Evolutionary conservation across 169 alveolate genomes (phyloP).

Genomic region (Eimeria maxima): DNA sequence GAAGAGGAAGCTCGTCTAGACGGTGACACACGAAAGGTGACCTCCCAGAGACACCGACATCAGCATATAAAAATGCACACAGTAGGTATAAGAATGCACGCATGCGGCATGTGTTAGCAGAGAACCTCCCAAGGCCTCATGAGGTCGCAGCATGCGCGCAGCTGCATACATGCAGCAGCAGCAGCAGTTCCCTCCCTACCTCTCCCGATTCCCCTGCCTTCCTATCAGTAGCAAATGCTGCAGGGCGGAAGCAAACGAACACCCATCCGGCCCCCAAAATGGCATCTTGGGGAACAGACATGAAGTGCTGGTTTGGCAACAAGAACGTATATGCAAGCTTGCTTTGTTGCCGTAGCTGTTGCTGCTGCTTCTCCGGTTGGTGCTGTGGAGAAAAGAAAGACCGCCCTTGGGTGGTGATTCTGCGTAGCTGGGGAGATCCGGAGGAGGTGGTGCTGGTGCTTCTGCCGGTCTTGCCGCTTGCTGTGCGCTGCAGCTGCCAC

Average conservation of each 20-base stretch:
- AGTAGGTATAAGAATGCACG: too few species aligned
- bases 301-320: slow-evolving; percentile 73
- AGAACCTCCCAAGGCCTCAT: not conserved
- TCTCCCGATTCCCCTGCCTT: not conserved
- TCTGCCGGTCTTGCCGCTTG: not conserved
- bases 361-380: slow-evolving; percentile 8
- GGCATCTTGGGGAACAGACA: slow-evolving; percentile 81
- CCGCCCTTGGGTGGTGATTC: not conserved
- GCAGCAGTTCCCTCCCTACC: not conserved
- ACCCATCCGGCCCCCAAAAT: slow-evolving; percentile 82
- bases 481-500: slow-evolving; percentile 51
- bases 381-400: not conserved
- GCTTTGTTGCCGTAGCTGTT: slow-evolving; percentile 18
- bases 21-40: not conserved
- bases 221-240: slow-evolving; percentile 66
- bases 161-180: not conserved
- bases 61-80: not conserved
- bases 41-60: not conserved
- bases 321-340: slow-evolving; percentile 64
- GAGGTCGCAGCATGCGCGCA: not conserved
- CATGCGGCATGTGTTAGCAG: not conserved
- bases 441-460: slow-evolving; percentile 4
- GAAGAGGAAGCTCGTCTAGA: not conserved
- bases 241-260: slow-evolving; percentile 81
- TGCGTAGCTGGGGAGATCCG: not conserved